phyloP scores from a whole-genome alignment of 208 protist species.

The Acanthamoeba royreba region DNA sequence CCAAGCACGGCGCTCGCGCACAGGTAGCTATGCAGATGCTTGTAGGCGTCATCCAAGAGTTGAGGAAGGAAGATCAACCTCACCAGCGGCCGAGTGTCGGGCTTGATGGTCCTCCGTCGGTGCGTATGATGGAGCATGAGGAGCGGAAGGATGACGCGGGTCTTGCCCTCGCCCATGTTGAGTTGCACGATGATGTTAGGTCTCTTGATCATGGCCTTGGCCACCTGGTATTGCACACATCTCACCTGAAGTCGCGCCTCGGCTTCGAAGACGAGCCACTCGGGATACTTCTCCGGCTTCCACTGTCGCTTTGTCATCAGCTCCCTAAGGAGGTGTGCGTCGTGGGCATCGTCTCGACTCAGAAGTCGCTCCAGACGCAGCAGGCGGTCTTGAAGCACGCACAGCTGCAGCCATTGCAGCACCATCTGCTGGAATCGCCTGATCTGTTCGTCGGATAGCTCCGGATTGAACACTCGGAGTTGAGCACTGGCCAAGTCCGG shows the following conservation, averaged over 20 bases:
- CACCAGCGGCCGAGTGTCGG: not conserved
- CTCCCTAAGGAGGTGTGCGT: not conserved
- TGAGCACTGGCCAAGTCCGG: not conserved
- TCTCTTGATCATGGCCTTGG: not conserved
- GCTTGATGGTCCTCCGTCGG: not conserved
- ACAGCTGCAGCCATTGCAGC: not conserved
- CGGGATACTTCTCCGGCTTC: not conserved
- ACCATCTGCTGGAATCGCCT: not conserved
- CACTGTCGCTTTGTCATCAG: not conserved
- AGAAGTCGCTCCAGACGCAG: not conserved
- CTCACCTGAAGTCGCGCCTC: not conserved
- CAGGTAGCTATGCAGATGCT: slow-evolving; percentile 49
- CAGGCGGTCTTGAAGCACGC: not conserved
- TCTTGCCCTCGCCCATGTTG: slow-evolving; percentile 62
- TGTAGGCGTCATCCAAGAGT: slow-evolving; percentile 41
- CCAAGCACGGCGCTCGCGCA: not conserved
- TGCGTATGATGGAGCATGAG: slow-evolving; percentile 25
- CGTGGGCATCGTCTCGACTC: not conserved
- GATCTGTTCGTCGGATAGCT: not conserved
- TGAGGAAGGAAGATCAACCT: slow-evolving; percentile 52
- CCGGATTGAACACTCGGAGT: not conserved
- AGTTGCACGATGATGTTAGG: not conserved
- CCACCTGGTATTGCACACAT: not conserved
- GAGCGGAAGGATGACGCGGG: slow-evolving; percentile 64
- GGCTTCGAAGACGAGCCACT: slow-evolving; percentile 4